Evolutionary conservation across 306 rosid genomes (phyloP).

Genomic region (Herpetospermum pedunculosum): DNA sequence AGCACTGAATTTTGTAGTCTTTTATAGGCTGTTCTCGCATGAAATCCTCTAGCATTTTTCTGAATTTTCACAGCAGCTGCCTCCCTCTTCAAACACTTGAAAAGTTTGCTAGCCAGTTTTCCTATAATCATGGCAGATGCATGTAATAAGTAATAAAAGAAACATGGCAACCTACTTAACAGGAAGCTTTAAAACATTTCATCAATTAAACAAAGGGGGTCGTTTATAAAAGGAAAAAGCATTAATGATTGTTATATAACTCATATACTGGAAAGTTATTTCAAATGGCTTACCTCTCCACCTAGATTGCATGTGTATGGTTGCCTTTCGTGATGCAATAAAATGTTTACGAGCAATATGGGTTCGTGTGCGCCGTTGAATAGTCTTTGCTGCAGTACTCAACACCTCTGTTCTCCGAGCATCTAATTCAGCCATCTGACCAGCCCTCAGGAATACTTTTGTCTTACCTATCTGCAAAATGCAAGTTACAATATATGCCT

Average conservation of each 20-base stretch:
- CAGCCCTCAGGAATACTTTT: constrained; percentile 89
- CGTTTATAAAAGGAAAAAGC: not conserved
- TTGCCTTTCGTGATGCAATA: constrained; percentile 54
- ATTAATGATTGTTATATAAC: not conserved
- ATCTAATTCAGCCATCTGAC: constrained; percentile 98
- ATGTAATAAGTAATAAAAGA: constrained; percentile 13
- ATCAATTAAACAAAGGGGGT: not conserved
- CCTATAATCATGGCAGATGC: constrained; percentile 36
- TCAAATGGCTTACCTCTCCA: constrained; percentile 69
- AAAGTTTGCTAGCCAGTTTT: constrained; percentile 69
- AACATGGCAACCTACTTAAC: constrained; percentile 14
- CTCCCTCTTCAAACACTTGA: constrained; percentile 48
- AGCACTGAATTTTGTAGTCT: constrained; percentile 50
- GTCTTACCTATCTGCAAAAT: constrained; percentile 80
- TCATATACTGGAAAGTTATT: not conserved
- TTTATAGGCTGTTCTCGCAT: constrained; percentile 42
- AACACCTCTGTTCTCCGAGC: constrained; percentile 79
- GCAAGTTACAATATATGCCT: constrained; percentile 16
- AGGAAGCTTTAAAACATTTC: not conserved
- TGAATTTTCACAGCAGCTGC: constrained; percentile 74
- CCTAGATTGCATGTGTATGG: constrained; percentile 50
- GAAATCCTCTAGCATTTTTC: constrained; percentile 49
- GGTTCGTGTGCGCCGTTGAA: constrained; percentile 72
- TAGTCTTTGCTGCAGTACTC: constrained; percentile 65
- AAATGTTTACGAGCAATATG: constrained; percentile 66